Evolutionary conservation across 805 yeast species (phyloP).

Genomic region (Lachancea nothofagi): DNA sequence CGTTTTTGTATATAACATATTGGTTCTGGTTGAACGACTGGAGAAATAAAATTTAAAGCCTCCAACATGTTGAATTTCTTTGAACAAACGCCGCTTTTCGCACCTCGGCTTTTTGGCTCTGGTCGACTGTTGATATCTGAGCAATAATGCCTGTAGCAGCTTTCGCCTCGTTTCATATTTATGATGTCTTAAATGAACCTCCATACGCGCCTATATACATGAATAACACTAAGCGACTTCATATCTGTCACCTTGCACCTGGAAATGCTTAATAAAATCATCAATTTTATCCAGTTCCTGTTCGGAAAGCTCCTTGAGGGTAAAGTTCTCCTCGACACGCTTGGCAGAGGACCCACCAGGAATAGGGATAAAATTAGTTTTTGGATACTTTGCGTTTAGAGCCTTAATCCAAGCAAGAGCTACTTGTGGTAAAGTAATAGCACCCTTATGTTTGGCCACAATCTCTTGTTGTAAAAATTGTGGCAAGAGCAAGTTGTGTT

Average conservation of each 20-base stretch:
- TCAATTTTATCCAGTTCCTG: neutral
- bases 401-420: constrained; percentile 63
- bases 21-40: too few relatives aligned
- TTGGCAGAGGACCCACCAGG: constrained; percentile 65
- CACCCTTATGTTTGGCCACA: constrained; percentile 46
- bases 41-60: too few relatives aligned
- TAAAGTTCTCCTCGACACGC: constrained; percentile 55
- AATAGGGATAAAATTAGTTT: constrained; percentile 63
- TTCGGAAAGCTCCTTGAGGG: neutral
- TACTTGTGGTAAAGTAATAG: constrained; percentile 56
- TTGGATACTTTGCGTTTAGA: constrained; percentile 33
- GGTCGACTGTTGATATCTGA: too few relatives aligned
- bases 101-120: too few relatives aligned
- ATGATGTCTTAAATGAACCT: too few relatives aligned
- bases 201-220: too few relatives aligned
- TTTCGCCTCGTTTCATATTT: too few relatives aligned
- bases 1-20: too few relatives aligned
- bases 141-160: too few relatives aligned
- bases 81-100: too few relatives aligned
- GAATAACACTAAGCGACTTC: neutral
- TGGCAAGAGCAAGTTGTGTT: constrained; percentile 47
- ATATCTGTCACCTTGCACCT: neutral
- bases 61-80: too few relatives aligned
- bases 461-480: constrained; percentile 40
- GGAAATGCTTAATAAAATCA: neutral